A percentile compares a stretch with the other conserved stretches of the same genome.
Evolutionary conservation across 306 rosid genomes (phyloP).

Genomic region (Carpinus fangiana): DNA sequence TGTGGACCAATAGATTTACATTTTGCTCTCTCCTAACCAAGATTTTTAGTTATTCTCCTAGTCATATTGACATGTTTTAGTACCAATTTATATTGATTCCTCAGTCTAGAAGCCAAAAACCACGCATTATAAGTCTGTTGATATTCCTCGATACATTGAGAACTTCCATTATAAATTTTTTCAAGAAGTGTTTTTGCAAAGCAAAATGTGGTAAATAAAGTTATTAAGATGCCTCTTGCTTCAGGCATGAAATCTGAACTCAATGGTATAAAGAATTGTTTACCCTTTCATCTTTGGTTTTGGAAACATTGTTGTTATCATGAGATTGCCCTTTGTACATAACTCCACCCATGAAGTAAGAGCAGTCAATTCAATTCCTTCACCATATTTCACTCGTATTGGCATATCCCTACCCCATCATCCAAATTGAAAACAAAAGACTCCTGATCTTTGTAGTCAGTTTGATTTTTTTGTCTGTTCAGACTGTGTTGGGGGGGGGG

Average conservation of each 20-base stretch:
- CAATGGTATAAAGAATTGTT: not conserved
- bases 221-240: not conserved
- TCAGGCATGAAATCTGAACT: slow-evolving; percentile 3
- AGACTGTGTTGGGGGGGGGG: not conserved
- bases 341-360: not conserved
- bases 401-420: not conserved
- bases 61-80: not conserved
- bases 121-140: slow-evolving; percentile 15
- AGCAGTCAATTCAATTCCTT: slow-evolving; percentile 1
- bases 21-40: not conserved
- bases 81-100: not conserved
- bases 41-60: not conserved
- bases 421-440: not conserved
- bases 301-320: not conserved
- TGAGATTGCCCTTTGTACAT: not conserved
- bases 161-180: not conserved
- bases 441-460: not conserved
- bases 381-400: not conserved
- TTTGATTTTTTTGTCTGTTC: not conserved
- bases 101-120: not conserved
- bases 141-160: not conserved
- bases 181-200: slow-evolving; percentile 2
- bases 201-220: not conserved
- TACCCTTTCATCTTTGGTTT: not conserved
- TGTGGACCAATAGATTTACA: not conserved